Evolutionary conservation across 1,139 yeast species (phyloP).

Genomic region (Spathaspora sp.): DNA sequence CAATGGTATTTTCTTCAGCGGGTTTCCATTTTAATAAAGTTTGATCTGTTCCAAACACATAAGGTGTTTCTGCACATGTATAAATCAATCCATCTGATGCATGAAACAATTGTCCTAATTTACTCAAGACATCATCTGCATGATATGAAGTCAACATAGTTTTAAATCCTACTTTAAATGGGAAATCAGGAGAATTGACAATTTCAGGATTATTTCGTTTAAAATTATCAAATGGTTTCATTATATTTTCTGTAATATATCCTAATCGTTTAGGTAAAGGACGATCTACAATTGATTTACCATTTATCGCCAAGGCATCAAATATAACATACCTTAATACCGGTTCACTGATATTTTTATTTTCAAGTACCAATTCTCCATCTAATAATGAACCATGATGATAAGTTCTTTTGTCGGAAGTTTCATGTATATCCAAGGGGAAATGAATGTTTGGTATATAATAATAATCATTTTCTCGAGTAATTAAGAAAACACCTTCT

Average conservation of each 20-base stretch:
- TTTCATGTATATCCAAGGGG: slow-evolving; percentile 54
- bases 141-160: slow-evolving; percentile 84
- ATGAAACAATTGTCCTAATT: slow-evolving; percentile 75
- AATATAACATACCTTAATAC: slow-evolving; percentile 76
- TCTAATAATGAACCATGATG: slow-evolving; percentile 90
- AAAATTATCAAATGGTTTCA: slow-evolving; percentile 75
- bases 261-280: slow-evolving; percentile 82
- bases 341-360: slow-evolving; percentile 46
- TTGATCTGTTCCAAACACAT: slow-evolving; percentile 83
- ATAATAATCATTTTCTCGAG: slow-evolving; percentile 84
- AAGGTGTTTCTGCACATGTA: slow-evolving; percentile 88
- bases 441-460: slow-evolving; percentile 82
- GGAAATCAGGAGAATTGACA: slow-evolving; percentile 65
- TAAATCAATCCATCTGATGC: slow-evolving; percentile 92
- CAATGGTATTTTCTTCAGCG: slow-evolving; percentile 90
- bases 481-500: slow-evolving; percentile 74
- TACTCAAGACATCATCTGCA: slow-evolving; percentile 71
- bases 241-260: slow-evolving; percentile 78
- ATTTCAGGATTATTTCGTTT: slow-evolving; percentile 70
- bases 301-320: slow-evolving; percentile 86
- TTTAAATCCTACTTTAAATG: slow-evolving; percentile 83
- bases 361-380: slow-evolving; percentile 79
- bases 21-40: slow-evolving; percentile 94
- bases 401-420: slow-evolving; percentile 51
- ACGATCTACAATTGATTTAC: slow-evolving; percentile 64